These are phyloP conservation scores for Termitomyces sp. DNA, from an alignment of 768 basidiomycete genomes.

Conservation along the genomic window DNA sequence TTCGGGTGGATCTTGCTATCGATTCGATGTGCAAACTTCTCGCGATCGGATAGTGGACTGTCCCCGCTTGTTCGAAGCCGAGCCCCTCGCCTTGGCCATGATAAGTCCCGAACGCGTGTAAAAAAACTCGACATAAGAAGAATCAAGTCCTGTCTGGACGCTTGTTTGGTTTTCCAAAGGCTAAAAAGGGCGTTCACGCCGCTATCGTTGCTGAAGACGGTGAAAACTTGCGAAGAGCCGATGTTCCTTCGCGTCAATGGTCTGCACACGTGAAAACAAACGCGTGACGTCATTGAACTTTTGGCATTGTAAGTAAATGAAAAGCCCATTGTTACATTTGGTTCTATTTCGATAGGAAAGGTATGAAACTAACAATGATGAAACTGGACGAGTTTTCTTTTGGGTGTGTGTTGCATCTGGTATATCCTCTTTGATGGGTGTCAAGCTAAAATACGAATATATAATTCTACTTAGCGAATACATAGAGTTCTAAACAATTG, in stretches of 20 bases:
- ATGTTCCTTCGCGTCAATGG: neutral
- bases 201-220: neutral
- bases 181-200: neutral
- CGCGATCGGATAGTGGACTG: neutral
- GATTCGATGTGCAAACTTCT: conserved; percentile 1
- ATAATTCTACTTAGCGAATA: too few species aligned
- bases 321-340: too few species aligned
- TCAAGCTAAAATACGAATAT: too few species aligned
- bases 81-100: conserved; percentile 1
- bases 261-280: neutral
- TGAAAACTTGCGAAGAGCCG: neutral
- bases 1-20: conserved; percentile 37
- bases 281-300: conserved; percentile 4
- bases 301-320: too few species aligned
- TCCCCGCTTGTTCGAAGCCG: neutral
- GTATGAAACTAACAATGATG: too few species aligned
- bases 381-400: too few species aligned
- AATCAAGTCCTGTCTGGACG: neutral
- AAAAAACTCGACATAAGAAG: conserved; percentile 8
- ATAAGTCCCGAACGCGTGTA: conserved; percentile 2
- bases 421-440: neutral
- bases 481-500: too few species aligned
- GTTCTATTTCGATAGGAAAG: too few species aligned
- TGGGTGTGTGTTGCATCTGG: too few species aligned
- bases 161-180: too few species aligned